A percentile compares a stretch with the other conserved stretches of the same genome.
Evolutionary conservation across 2,329 filamentous ascomycete genomes (phyloP).

Genomic region (Pezicula carpinea): DNA sequence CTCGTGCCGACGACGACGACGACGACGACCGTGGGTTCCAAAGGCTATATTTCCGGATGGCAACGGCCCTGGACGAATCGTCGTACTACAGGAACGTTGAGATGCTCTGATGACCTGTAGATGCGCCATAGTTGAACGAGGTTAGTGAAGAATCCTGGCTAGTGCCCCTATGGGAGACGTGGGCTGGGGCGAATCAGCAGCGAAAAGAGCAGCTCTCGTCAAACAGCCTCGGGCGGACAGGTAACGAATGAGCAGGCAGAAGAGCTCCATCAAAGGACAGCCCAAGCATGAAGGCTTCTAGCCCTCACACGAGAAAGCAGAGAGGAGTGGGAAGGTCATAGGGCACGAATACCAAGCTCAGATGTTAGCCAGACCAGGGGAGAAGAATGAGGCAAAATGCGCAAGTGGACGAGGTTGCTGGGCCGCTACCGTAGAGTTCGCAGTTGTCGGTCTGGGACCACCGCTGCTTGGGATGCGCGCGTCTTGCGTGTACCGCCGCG

Average conservation of each 20-base stretch:
- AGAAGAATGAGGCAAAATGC: not conserved
- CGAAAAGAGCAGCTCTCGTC: slow-evolving; percentile 1
- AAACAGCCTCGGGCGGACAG: not conserved
- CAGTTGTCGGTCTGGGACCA: not conserved
- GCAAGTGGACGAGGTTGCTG: too few species aligned
- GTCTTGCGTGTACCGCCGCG: not conserved
- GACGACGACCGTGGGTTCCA: slow-evolving; percentile 9
- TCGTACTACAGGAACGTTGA: slow-evolving; percentile 13
- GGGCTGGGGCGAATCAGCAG: slow-evolving; percentile 19
- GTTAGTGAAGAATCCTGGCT: slow-evolving; percentile 9
- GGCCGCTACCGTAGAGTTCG: too few species aligned
- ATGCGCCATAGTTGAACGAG: slow-evolving; percentile 18
- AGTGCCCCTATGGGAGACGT: slow-evolving; percentile 11
- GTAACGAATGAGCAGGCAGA: not conserved
- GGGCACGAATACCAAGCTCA: too few species aligned
- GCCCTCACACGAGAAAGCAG: not conserved
- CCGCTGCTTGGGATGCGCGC: not conserved
- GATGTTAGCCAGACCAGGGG: not conserved
- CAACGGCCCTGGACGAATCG: slow-evolving; percentile 11
- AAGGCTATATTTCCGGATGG: slow-evolving; percentile 11
- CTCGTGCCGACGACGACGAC: slow-evolving; percentile 8
- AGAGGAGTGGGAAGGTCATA: not conserved
- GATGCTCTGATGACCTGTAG: slow-evolving; percentile 23
- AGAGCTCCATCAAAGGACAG: not conserved
- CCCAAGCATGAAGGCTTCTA: not conserved